phyloP scores from a whole-genome alignment of 352 stramenopile species.

The Phytophthora citricola region DNA sequence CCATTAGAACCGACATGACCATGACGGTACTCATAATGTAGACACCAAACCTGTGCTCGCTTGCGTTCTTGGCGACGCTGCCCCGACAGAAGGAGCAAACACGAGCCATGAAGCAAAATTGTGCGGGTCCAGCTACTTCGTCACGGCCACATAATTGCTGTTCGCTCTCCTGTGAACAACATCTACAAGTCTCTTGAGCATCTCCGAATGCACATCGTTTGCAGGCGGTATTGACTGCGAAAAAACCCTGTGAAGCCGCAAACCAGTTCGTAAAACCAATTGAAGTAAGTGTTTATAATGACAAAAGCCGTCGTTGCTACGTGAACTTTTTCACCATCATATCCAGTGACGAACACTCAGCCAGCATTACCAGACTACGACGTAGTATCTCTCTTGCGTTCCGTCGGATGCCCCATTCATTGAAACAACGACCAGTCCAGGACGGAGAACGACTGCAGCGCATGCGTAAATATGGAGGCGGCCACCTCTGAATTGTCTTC shows the following conservation, averaged over 20 bases:
- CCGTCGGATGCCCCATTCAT: slow-evolving; percentile 15
- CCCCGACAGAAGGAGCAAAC: slow-evolving; percentile 72
- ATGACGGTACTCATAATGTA: slow-evolving; percentile 63
- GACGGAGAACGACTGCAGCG: slow-evolving; percentile 68
- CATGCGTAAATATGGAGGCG: slow-evolving; percentile 78
- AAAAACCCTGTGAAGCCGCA: too few species aligned
- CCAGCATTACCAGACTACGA: background rate
- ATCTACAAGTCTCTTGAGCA: too few species aligned
- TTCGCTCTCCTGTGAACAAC: too few species aligned
- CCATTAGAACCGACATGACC: slow-evolving; percentile 53
- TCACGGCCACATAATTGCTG: too few species aligned
- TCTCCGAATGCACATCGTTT: too few species aligned
- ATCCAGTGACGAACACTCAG: too few species aligned
- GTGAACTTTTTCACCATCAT: too few species aligned
- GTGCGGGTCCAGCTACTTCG: slow-evolving; percentile 59
- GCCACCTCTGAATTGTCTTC: slow-evolving; percentile 73
- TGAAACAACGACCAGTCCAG: slow-evolving; percentile 75
- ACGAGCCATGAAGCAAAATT: too few species aligned
- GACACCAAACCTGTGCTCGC: too few species aligned
- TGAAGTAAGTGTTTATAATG: background rate
- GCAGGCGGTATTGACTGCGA: too few species aligned
- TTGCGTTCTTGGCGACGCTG: slow-evolving; percentile 54
- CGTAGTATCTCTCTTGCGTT: background rate
- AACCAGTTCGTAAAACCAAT: too few species aligned
- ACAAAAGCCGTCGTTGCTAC: too few species aligned